A percentile compares a stretch with the other conserved stretches of the same genome.
Evolutionary conservation across 148 eudicot genomes (phyloP).

Genomic region (Spergularia bocconei): DNA sequence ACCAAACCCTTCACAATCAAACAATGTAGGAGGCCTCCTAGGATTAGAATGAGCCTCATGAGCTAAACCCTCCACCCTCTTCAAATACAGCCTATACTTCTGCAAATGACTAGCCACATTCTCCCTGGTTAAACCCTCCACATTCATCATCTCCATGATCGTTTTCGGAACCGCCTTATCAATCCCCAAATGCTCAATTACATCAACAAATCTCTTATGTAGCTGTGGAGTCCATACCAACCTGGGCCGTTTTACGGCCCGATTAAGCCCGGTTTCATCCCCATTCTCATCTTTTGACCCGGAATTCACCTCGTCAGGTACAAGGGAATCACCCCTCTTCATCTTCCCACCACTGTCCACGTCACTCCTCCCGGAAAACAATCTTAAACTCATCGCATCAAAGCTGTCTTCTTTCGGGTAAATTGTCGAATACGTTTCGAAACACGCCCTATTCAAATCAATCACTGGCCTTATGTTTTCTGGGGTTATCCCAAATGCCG

Average conservation of each 20-base stretch:
- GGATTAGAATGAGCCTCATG: constrained; percentile 11
- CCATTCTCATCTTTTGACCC: constrained; percentile 27
- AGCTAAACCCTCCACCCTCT: constrained; percentile 29
- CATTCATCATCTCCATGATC: constrained; percentile 51
- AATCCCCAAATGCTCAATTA: constrained; percentile 40
- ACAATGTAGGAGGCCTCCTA: constrained; percentile 6
- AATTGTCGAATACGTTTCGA: constrained; percentile 28
- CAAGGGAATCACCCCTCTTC: constrained; percentile 26
- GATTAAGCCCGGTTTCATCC: constrained; percentile 27
- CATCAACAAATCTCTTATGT: constrained; percentile 47
- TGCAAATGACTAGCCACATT: constrained; percentile 56
- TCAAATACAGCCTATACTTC: constrained; percentile 48
- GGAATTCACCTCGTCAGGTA: constrained; percentile 29
- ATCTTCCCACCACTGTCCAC: neutral
- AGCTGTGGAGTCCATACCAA: constrained; percentile 47
- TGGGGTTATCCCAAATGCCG: constrained; percentile 34
- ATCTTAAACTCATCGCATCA: constrained; percentile 28
- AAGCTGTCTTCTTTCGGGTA: constrained; percentile 25
- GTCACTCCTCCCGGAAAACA: constrained; percentile 29
- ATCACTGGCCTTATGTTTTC: neutral
- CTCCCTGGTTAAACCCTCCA: constrained; percentile 47
- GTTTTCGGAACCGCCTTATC: constrained; percentile 51
- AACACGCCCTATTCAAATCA: constrained; percentile 15
- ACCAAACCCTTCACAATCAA: constrained; percentile 23
- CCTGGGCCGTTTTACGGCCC: constrained; percentile 35